Percentiles rank a stretch among this genome's conserved stretches.
Conservation (phyloP, 1,284 basidiomycete species). For the Ustilago hordei region DNA sequence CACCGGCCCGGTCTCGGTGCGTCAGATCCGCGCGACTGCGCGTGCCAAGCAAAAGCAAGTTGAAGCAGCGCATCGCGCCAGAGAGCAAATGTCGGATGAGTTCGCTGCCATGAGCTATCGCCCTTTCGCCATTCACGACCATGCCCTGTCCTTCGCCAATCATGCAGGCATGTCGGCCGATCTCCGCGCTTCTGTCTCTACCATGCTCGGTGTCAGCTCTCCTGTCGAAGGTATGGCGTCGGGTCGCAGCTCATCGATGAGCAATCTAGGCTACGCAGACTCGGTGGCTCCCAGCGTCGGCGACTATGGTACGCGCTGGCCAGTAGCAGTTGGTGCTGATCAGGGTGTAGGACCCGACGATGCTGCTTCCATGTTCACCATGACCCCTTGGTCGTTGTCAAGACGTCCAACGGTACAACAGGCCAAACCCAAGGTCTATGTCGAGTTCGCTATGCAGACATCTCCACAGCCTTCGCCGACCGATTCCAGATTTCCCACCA, state of each 20-base stretch:
- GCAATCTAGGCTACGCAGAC: conserved; percentile 8
- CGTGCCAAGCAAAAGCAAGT: conserved; percentile 44
- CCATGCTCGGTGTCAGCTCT: conserved; percentile 1
- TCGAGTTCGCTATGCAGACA: conserved; percentile 54
- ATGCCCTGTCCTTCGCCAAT: conserved; percentile 32
- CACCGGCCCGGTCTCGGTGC: conserved; percentile 53
- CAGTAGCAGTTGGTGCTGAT: conserved; percentile 43
- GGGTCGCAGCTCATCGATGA: conserved; percentile 26
- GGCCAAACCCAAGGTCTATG: conserved; percentile 32
- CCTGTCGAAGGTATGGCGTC: neutral
- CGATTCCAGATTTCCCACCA: conserved; percentile 77
- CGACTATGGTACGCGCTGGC: conserved; percentile 40
- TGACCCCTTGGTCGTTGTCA: conserved; percentile 7
- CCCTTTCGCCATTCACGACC: conserved; percentile 56
- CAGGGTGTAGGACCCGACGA: conserved; percentile 21
- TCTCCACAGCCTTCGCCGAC: conserved; percentile 77
- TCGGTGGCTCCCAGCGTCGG: conserved; percentile 20
- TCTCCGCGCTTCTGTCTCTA: conserved; percentile 13
- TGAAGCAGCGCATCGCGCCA: conserved; percentile 28
- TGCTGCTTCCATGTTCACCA: conserved; percentile 6
- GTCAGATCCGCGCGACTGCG: conserved; percentile 45
- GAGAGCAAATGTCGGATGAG: conserved; percentile 45
- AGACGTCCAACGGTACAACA: conserved; percentile 9
- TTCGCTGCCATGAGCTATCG: conserved; percentile 46
- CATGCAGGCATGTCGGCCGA: conserved; percentile 5